These are phyloP conservation scores for Akanthomyces lecanii DNA, from an alignment of 2,329 filamentous ascomycete genomes.

Conservation along the genomic window DNA sequence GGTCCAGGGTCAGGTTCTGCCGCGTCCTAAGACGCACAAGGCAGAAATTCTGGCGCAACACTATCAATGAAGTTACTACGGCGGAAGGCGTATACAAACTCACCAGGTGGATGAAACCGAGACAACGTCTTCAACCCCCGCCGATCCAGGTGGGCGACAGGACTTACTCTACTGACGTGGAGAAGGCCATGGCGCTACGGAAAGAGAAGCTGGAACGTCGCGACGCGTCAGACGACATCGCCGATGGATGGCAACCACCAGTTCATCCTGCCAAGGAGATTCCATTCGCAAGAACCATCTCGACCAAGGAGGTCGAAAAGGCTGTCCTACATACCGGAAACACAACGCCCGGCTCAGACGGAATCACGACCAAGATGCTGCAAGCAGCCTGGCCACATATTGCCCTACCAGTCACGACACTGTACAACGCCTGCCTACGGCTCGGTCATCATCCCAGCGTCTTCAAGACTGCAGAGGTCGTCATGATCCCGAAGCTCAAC, in stretches of 20 bases:
- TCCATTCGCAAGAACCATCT: background rate
- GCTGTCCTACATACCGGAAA: slow-evolving; percentile 9
- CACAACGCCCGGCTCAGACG: background rate
- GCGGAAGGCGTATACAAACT: background rate
- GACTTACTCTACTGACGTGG: slow-evolving; percentile 5
- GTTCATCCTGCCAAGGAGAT: background rate
- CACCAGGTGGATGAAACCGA: slow-evolving; percentile 6
- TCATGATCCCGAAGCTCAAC: slow-evolving; percentile 25
- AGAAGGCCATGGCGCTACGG: slow-evolving; percentile 1
- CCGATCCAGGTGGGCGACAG: slow-evolving; percentile 6
- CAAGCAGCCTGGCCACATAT: too few species aligned
- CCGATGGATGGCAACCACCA: background rate
- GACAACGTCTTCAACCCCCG: background rate
- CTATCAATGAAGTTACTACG: background rate
- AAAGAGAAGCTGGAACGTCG: slow-evolving; percentile 10
- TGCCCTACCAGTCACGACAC: too few species aligned
- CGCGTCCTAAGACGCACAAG: background rate
- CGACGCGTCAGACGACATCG: slow-evolving; percentile 4
- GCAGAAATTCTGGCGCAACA: background rate
- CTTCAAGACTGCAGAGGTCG: slow-evolving; percentile 23
- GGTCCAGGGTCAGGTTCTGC: background rate
- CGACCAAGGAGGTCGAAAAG: slow-evolving; percentile 1
- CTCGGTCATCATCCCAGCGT: background rate
- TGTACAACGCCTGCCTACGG: too few species aligned
- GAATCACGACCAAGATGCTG: too few species aligned